A percentile compares a stretch with the other conserved stretches of the same genome.
These are phyloP conservation scores for Tolypocladium inflatum DNA, from an alignment of 2,329 filamentous ascomycete species.

Conservation along the genomic window DNA sequence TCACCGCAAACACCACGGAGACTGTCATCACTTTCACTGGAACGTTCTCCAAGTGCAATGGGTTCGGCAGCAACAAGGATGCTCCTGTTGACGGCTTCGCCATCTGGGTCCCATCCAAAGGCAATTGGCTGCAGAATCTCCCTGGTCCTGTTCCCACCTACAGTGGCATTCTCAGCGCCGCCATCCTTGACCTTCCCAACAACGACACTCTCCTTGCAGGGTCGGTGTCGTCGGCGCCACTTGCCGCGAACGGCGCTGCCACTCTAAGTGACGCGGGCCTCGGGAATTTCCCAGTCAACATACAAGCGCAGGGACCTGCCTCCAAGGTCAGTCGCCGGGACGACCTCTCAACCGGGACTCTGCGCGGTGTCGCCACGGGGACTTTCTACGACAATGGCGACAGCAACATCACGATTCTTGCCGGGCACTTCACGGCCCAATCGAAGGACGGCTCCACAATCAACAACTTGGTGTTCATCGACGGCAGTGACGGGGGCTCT, in stretches of 20 bases:
- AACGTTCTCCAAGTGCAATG: conserved; percentile 62
- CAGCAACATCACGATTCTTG: conserved; percentile 78
- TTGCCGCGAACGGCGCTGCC: conserved; percentile 64
- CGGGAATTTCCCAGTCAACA: conserved; percentile 47
- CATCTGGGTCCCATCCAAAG: conserved; percentile 78
- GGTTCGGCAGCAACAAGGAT: conserved; percentile 53
- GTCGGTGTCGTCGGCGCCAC: conserved; percentile 66
- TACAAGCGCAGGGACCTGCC: conserved; percentile 24
- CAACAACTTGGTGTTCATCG: conserved; percentile 74
- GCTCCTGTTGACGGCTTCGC: conserved; percentile 67
- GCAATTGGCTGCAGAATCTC: conserved; percentile 83
- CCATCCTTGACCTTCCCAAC: conserved; percentile 54
- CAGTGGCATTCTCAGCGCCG: conserved; percentile 62
- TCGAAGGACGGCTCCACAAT: conserved; percentile 60
- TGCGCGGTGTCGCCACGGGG: conserved; percentile 66
- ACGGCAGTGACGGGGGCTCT: conserved; percentile 57
- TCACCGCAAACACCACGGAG: conserved; percentile 59
- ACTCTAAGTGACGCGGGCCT: conserved; percentile 48
- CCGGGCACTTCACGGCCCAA: conserved; percentile 72
- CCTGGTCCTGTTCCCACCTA: conserved; percentile 54
- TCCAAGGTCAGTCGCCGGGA: conserved; percentile 37
- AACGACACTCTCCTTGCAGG: conserved; percentile 68
- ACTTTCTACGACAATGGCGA: conserved; percentile 62
- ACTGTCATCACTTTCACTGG: conserved; percentile 73
- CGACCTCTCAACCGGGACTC: conserved; percentile 25